These are phyloP conservation scores for Setaria viridis DNA, from an alignment of 202 grass and related monocot species.

Conservation along the genomic window DNA sequence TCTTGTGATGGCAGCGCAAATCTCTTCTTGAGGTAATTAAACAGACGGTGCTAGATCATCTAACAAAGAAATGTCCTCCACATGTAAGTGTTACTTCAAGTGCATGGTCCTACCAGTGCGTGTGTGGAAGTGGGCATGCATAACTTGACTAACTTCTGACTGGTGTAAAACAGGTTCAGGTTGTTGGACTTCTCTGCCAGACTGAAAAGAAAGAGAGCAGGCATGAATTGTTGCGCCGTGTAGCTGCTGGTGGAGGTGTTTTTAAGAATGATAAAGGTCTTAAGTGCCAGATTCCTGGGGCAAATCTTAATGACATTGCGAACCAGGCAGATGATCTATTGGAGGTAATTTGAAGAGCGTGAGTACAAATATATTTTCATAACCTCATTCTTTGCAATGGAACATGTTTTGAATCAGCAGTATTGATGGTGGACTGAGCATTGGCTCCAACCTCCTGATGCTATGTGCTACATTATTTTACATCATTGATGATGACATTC, in stretches of 20 bases:
- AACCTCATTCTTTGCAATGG: not conserved
- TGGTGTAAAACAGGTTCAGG: conserved; percentile 70
- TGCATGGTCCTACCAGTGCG: not conserved
- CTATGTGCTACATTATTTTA: not conserved
- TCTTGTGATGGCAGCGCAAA: conserved; percentile 66
- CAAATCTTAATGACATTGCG: conserved; percentile 95
- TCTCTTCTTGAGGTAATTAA: conserved; percentile 89
- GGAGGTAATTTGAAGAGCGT: conserved; percentile 61
- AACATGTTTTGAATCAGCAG: conserved; percentile 1
- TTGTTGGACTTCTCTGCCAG: conserved; percentile 96
- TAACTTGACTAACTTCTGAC: not conserved
- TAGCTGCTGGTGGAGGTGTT: conserved; percentile 93
- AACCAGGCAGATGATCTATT: conserved; percentile 94
- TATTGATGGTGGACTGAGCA: conserved; percentile 6
- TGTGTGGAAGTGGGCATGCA: conserved; percentile 1
- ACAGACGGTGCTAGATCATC: conserved; percentile 90
- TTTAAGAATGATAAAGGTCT: conserved; percentile 84
- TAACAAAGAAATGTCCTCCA: conserved; percentile 91
- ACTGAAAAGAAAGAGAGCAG: conserved; percentile 92
- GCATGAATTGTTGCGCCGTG: conserved; percentile 80
- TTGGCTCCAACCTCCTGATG: not conserved
- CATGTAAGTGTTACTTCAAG: conserved; percentile 67
- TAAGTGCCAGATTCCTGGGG: conserved; percentile 87
- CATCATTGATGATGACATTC: not conserved
- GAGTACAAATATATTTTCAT: not conserved